These are phyloP conservation scores for Phyllosticta capitalensis DNA, from an alignment of 2,329 filamentous ascomycete species.

Conservation along the genomic window DNA sequence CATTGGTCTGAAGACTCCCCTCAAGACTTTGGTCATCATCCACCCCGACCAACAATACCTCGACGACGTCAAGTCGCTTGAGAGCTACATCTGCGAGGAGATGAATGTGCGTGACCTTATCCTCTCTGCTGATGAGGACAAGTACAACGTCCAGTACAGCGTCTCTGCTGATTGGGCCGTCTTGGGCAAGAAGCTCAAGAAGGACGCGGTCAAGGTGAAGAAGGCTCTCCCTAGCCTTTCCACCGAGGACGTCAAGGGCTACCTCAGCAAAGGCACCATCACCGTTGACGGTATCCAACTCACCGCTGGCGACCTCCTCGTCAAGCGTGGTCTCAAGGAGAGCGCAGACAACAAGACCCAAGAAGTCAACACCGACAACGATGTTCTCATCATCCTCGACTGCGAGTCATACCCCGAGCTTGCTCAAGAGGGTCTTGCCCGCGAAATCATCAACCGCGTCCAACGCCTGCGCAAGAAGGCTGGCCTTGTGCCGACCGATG, in stretches of 20 bases:
- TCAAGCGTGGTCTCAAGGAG: slow-evolving; percentile 70
- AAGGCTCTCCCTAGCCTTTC: slow-evolving; percentile 73
- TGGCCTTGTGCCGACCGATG: slow-evolving; percentile 80
- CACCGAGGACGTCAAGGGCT: slow-evolving; percentile 72
- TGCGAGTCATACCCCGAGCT: slow-evolving; percentile 73
- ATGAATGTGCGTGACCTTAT: slow-evolving; percentile 82
- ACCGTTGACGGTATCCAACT: slow-evolving; percentile 79
- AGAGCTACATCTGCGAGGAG: slow-evolving; percentile 85
- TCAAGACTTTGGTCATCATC: slow-evolving; percentile 83
- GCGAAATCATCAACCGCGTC: slow-evolving; percentile 88
- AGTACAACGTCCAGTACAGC: slow-evolving; percentile 87
- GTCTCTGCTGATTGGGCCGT: slow-evolving; percentile 88
- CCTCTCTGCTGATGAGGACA: slow-evolving; percentile 75
- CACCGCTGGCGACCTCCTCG: slow-evolving; percentile 69
- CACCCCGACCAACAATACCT: slow-evolving; percentile 76
- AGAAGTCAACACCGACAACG: slow-evolving; percentile 80
- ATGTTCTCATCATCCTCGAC: slow-evolving; percentile 88
- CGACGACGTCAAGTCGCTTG: slow-evolving; percentile 73
- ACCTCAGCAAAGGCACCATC: slow-evolving; percentile 63
- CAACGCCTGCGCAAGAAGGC: slow-evolving; percentile 92
- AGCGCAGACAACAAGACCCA: slow-evolving; percentile 61
- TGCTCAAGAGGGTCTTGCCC: slow-evolving; percentile 75
- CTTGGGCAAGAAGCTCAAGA: slow-evolving; percentile 94
- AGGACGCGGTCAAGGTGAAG: slow-evolving; percentile 84
- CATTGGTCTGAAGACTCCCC: slow-evolving; percentile 79